A percentile compares a stretch with the other conserved stretches of the same genome.
Conservation (phyloP, 2,329 filamentous ascomycete genomes). For the Ploettnerulaceae sp. region DNA sequence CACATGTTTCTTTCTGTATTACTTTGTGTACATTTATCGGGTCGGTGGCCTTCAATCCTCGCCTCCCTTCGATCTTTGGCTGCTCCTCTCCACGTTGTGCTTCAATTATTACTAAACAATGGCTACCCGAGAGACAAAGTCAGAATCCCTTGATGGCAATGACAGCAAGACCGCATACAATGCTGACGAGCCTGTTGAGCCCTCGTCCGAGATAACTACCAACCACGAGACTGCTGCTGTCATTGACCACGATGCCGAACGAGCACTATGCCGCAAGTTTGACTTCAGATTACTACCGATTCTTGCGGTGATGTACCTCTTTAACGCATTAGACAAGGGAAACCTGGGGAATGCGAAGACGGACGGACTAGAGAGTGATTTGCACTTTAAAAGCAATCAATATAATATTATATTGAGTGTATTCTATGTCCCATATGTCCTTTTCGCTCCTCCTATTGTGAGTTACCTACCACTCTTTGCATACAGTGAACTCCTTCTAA, state of each 20-base stretch:
- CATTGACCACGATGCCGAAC: slow-evolving; percentile 43
- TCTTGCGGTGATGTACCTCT: slow-evolving; percentile 49
- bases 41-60: too few species aligned
- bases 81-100: neutral
- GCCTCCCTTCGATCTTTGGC: too few species aligned
- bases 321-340: slow-evolving; percentile 46
- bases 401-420: slow-evolving; percentile 67
- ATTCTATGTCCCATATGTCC: slow-evolving; percentile 71
- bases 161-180: slow-evolving; percentile 13
- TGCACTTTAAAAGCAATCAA: slow-evolving; percentile 56
- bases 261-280: slow-evolving; percentile 48
- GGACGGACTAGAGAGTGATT: slow-evolving; percentile 37
- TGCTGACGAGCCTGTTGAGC: slow-evolving; percentile 8
- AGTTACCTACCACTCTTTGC: slow-evolving; percentile 1
- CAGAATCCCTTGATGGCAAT: slow-evolving; percentile 18
- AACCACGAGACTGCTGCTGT: slow-evolving; percentile 21
- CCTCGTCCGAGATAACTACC: slow-evolving; percentile 8
- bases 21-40: too few species aligned
- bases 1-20: too few species aligned
- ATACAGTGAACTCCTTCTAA: slow-evolving; percentile 1
- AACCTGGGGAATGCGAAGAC: slow-evolving; percentile 56
- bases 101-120: slow-evolving; percentile 1
- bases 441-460: slow-evolving; percentile 60
- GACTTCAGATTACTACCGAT: slow-evolving; percentile 50
- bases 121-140: slow-evolving; percentile 25